Percentiles rank a stretch among this genome's conserved stretches.
Conservation (phyloP, 768 basidiomycete species). For the Leccinum incarnatum region DNA sequence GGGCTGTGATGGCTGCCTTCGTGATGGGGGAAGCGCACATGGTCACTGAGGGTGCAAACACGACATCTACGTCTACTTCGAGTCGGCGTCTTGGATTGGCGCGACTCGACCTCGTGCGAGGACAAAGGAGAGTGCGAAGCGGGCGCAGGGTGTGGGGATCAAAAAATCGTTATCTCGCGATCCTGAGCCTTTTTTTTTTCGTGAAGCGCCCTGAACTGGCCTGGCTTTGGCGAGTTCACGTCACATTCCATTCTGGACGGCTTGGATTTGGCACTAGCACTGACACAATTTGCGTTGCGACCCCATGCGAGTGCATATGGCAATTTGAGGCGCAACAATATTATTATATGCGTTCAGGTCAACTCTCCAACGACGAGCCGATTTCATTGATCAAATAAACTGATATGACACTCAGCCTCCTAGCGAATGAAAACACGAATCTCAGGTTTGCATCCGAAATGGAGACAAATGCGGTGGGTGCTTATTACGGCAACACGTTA, state of each 20-base stretch:
- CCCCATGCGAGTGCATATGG: background rate
- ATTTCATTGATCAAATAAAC: slow-evolving; percentile 27
- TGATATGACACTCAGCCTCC: slow-evolving; percentile 11
- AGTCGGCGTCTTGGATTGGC: slow-evolving; percentile 27
- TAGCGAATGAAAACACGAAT: slow-evolving; percentile 22
- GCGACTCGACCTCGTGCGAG: slow-evolving; percentile 14
- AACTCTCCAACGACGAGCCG: slow-evolving; percentile 12
- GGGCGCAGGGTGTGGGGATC: slow-evolving; percentile 1
- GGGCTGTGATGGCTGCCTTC: slow-evolving; percentile 17
- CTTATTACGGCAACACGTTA: slow-evolving; percentile 27
- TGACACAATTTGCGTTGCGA: slow-evolving; percentile 10
- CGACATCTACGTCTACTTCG: background rate
- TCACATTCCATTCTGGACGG: slow-evolving; percentile 22
- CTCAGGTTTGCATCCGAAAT: slow-evolving; percentile 25
- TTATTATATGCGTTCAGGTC: background rate
- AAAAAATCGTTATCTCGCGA: slow-evolving; percentile 34
- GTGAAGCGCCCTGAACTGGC: slow-evolving; percentile 12
- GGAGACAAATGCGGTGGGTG: slow-evolving; percentile 26
- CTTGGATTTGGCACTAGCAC: background rate
- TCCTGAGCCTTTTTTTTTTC: slow-evolving; percentile 15
- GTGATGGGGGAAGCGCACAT: slow-evolving; percentile 11
- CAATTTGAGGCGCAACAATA: slow-evolving; percentile 4
- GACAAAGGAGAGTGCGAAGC: slow-evolving; percentile 6
- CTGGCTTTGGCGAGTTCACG: slow-evolving; percentile 23
- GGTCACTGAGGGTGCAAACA: background rate